Conservation (phyloP, 495 filamentous ascomycete genomes). For the Trichoderma gamsii region DNA sequence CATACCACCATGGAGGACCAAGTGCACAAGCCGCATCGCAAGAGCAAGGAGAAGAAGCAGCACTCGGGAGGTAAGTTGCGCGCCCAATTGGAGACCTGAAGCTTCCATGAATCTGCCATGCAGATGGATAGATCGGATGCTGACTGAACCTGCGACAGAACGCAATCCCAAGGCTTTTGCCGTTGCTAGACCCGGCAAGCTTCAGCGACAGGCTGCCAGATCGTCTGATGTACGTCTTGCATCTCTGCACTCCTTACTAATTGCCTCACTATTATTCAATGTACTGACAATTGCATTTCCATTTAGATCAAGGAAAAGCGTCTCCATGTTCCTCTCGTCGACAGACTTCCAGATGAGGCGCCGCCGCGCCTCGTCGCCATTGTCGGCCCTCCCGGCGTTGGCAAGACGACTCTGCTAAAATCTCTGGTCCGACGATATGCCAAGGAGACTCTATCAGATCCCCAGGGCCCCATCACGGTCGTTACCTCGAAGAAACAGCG, state of each 20-base stretch:
- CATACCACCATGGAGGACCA: constrained; percentile 67
- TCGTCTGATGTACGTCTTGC: constrained; percentile 69
- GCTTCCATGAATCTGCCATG: background rate
- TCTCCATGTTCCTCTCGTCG: constrained; percentile 90
- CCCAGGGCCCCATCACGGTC: constrained; percentile 86
- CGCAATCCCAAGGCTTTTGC: constrained; percentile 84
- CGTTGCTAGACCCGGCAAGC: constrained; percentile 70
- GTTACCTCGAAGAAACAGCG: constrained; percentile 90
- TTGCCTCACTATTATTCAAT: background rate
- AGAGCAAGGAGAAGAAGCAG: constrained; percentile 82
- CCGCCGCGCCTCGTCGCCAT: constrained; percentile 86
- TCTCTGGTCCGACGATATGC: constrained; percentile 91
- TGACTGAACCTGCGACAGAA: constrained; percentile 37
- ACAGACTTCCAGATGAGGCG: constrained; percentile 91
- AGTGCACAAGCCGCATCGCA: constrained; percentile 69
- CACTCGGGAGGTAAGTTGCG: constrained; percentile 35
- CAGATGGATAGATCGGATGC: background rate
- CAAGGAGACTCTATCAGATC: constrained; percentile 86
- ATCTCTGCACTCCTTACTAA: background rate
- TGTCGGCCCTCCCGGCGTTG: constrained; percentile 87
- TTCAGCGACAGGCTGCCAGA: constrained; percentile 70
- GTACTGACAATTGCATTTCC: constrained; percentile 5
- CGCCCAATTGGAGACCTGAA: background rate
- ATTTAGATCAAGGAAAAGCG: constrained; percentile 84
- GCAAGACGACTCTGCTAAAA: constrained; percentile 64